phyloP scores from a whole-genome alignment of 129 eudicot species.

The Flaveria sonorensis region DNA sequence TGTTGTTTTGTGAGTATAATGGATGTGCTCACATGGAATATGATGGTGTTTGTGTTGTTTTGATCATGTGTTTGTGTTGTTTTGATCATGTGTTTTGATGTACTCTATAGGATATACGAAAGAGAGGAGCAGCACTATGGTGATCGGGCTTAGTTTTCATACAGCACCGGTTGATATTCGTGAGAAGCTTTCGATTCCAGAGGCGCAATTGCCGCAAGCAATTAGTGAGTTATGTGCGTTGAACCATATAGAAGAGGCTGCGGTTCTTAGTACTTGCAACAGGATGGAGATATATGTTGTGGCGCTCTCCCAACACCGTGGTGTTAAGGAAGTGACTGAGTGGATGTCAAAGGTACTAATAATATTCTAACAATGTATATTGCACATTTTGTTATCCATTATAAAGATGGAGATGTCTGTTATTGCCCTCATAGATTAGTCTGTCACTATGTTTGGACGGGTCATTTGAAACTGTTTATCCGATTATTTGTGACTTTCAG shows the following conservation, averaged over 20 bases:
- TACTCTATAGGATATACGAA: conserved; percentile 45
- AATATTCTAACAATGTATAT: not conserved
- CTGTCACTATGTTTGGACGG: not conserved
- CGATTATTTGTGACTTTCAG: too few species aligned
- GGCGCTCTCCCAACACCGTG: conserved; percentile 83
- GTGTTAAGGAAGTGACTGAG: conserved; percentile 89
- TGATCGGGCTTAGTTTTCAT: conserved; percentile 65
- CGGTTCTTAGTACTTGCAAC: conserved; percentile 88
- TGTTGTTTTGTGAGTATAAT: not conserved
- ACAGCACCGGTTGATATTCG: conserved; percentile 80
- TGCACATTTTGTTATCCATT: not conserved
- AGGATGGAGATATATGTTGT: conserved; percentile 86
- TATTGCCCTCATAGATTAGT: not conserved
- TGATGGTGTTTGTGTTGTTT: conserved; percentile 13
- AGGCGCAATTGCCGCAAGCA: conserved; percentile 73
- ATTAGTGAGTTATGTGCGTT: conserved; percentile 70
- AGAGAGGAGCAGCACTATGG: conserved; percentile 68
- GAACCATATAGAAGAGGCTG: conserved; percentile 91
- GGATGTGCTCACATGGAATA: not conserved
- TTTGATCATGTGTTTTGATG: conserved; percentile 22
- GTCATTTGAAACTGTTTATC: not conserved
- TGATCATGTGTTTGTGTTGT: not conserved
- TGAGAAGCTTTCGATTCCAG: conserved; percentile 85
- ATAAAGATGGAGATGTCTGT: not conserved
- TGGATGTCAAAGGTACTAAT: conserved; percentile 93